Conservation (phyloP, 2,329 filamentous ascomycete species). For the Alternaria dauci region DNA sequence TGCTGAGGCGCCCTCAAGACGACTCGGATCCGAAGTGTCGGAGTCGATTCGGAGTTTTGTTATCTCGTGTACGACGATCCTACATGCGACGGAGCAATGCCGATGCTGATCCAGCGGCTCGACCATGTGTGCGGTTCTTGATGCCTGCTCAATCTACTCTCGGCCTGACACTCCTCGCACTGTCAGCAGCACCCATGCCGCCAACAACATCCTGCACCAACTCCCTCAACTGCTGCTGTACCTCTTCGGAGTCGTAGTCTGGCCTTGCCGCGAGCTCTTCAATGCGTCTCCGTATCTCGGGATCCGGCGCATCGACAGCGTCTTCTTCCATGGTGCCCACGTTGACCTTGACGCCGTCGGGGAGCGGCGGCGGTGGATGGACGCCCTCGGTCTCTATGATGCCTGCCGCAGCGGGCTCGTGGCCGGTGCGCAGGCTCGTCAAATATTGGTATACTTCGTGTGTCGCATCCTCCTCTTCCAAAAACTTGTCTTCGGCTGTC, state of each 20-base stretch:
- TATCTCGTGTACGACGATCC: not conserved
- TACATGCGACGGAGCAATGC: not conserved
- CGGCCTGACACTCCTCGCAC: slow-evolving; percentile 60
- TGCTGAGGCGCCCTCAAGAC: not conserved
- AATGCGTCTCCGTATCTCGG: slow-evolving; percentile 84
- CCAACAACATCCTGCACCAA: slow-evolving; percentile 82
- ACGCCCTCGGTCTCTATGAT: slow-evolving; percentile 33
- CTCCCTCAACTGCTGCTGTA: slow-evolving; percentile 79
- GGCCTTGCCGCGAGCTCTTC: slow-evolving; percentile 85
- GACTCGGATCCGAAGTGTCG: not conserved
- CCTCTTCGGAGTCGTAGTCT: slow-evolving; percentile 82
- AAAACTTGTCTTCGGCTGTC: slow-evolving; percentile 83
- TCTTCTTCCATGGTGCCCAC: slow-evolving; percentile 74
- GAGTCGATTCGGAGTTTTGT: not conserved
- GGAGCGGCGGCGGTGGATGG: slow-evolving; percentile 67
- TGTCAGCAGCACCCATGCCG: slow-evolving; percentile 68
- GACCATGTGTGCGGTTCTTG: not conserved
- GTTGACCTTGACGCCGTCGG: slow-evolving; percentile 78
- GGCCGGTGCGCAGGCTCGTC: slow-evolving; percentile 36
- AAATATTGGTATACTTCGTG: slow-evolving; percentile 79
- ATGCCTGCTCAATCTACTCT: slow-evolving; percentile 45
- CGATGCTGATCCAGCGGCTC: not conserved
- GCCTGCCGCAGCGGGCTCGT: slow-evolving; percentile 36
- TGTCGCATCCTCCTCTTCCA: slow-evolving; percentile 76
- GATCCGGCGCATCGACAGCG: slow-evolving; percentile 70